These are phyloP conservation scores for Ceratopteris richardii DNA, from an alignment of 75 land plant genomes.

Conservation along the genomic window DNA sequence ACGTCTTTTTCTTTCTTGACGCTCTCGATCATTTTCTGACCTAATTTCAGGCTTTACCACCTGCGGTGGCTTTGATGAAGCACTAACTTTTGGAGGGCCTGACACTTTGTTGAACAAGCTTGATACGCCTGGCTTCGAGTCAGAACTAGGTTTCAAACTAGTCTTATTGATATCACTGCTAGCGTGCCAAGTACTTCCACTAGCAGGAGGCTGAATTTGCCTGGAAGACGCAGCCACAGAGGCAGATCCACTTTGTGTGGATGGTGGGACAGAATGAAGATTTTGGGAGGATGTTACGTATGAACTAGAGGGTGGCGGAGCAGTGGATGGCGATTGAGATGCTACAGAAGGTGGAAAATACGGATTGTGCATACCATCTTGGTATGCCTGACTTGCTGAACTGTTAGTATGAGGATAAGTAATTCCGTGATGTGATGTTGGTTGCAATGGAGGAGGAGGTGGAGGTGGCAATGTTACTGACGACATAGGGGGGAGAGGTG, in stretches of 20 bases:
- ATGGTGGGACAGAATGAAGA: not conserved
- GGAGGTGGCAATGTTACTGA: not conserved
- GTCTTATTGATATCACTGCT: not conserved
- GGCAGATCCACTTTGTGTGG: not conserved
- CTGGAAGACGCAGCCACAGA: not conserved
- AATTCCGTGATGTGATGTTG: not conserved
- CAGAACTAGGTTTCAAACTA: not conserved
- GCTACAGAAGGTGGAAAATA: not conserved
- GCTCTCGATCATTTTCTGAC: slow-evolving; percentile 24
- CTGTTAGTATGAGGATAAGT: not conserved
- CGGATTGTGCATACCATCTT: not conserved
- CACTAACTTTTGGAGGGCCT: not conserved
- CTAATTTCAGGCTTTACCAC: not conserved
- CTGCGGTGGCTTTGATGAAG: not conserved
- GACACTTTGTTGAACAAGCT: not conserved
- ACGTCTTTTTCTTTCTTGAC: slow-evolving; percentile 24
- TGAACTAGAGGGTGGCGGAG: not conserved
- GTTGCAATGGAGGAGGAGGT: slow-evolving; percentile 6
- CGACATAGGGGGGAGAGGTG: slow-evolving; percentile 3
- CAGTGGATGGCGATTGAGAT: not conserved
- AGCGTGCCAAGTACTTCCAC: not conserved
- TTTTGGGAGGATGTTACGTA: not conserved
- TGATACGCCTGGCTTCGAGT: not conserved
- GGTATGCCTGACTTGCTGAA: not conserved
- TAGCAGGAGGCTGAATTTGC: not conserved